A percentile compares a stretch with the other conserved stretches of the same genome.
phyloP scores from a whole-genome alignment of 129 eudicot genomes.

The Kitagawia praeruptora region DNA sequence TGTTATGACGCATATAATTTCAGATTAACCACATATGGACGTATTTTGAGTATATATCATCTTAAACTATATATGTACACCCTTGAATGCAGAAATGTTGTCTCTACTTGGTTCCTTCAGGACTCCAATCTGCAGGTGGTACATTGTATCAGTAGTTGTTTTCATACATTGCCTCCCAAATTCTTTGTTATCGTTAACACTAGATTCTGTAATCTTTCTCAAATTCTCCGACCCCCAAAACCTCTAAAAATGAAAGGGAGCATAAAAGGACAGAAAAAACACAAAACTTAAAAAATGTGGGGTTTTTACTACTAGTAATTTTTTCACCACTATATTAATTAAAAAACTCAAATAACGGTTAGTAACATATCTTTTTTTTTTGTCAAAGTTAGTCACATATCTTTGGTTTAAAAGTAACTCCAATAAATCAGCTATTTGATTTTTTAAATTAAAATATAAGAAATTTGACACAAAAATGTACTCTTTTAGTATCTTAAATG shows the following conservation, averaged over 20 bases:
- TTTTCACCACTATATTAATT: no score
- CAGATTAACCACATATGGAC: neutral
- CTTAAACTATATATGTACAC: neutral
- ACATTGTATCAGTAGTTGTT: neutral
- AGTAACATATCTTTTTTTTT: no score
- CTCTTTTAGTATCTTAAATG: no score
- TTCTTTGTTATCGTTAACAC: neutral
- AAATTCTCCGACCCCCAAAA: neutral
- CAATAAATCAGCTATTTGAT: no score
- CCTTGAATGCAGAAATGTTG: neutral
- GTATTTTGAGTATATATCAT: neutral
- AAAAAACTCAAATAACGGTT: no score
- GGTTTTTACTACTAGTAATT: no score
- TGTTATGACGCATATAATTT: neutral
- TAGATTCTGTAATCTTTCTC: constrained; percentile 4
- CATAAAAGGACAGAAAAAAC: neutral
- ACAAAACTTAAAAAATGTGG: no score
- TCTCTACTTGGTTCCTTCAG: neutral
- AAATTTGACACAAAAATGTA: no score
- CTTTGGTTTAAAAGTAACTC: no score
- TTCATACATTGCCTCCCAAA: neutral
- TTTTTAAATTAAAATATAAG: no score
- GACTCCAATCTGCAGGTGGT: neutral
- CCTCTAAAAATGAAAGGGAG: no score
- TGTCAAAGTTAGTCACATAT: no score